Evolutionary conservation across 2,329 filamentous ascomycete species (phyloP).

Genomic region (Pseudogymnoascus sp.): DNA sequence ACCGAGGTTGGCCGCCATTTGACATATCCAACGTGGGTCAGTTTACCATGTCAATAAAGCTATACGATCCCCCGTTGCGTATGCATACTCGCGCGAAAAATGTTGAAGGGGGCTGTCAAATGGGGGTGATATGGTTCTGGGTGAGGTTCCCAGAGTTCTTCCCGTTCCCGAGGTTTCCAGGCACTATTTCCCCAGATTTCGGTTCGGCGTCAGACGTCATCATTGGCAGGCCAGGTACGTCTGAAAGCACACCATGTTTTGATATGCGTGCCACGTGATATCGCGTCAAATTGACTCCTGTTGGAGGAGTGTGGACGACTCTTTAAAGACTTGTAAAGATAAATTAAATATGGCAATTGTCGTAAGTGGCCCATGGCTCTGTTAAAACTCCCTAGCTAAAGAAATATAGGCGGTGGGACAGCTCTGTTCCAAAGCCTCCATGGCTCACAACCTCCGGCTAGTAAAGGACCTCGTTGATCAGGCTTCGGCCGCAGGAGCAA

Average conservation of each 20-base stretch:
- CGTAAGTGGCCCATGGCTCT: background rate
- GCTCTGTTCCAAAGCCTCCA: slow-evolving; percentile 75
- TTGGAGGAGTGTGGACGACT: background rate
- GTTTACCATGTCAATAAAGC: slow-evolving; percentile 6
- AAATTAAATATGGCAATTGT: background rate
- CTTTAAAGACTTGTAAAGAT: background rate
- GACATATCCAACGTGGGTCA: slow-evolving; percentile 35
- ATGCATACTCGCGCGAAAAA: slow-evolving; percentile 1
- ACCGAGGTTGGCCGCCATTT: slow-evolving; percentile 41
- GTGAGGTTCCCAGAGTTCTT: background rate
- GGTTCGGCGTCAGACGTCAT: slow-evolving; percentile 2
- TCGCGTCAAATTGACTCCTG: background rate
- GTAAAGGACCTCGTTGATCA: slow-evolving; percentile 66
- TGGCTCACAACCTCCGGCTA: slow-evolving; percentile 72
- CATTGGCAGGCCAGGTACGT: slow-evolving; percentile 1
- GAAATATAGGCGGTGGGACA: slow-evolving; percentile 70
- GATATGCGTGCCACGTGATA: background rate
- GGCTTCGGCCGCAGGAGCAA: slow-evolving; percentile 69
- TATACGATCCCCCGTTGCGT: background rate
- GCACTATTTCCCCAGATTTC: slow-evolving; percentile 6
- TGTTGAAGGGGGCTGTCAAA: background rate
- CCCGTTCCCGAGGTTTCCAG: slow-evolving; percentile 3
- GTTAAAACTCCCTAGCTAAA: background rate
- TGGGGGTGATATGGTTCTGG: background rate
- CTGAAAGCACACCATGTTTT: background rate